phyloP scores from a whole-genome alignment of 306 rosid genomes.

The Corylus heterophylla region DNA sequence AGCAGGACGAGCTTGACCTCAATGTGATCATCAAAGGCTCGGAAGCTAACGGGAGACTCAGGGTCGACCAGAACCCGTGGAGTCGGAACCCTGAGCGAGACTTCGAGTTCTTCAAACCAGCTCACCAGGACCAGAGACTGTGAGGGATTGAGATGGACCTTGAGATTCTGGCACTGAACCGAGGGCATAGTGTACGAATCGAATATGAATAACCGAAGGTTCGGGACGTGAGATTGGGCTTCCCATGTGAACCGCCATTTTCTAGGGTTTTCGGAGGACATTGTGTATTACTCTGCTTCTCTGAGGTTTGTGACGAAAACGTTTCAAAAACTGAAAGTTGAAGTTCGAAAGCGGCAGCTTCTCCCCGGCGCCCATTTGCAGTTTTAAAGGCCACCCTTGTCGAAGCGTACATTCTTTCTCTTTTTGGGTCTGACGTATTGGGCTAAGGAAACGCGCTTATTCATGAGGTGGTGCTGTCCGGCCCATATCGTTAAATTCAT shows the following conservation, averaged over 20 bases:
- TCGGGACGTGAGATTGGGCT: constrained; percentile 76
- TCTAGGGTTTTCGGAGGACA: constrained; percentile 9
- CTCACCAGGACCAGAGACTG: constrained; percentile 45
- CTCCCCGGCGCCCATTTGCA: background rate
- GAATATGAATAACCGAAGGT: constrained; percentile 67
- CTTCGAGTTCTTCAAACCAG: constrained; percentile 38
- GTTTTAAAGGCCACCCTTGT: too few relatives aligned
- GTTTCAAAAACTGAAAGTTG: too few relatives aligned
- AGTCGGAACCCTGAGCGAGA: constrained; percentile 65
- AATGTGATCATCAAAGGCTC: constrained; percentile 63
- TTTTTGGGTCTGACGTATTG: background rate
- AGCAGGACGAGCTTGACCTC: constrained; percentile 78
- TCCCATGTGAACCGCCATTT: constrained; percentile 91
- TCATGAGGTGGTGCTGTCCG: background rate
- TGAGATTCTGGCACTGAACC: constrained; percentile 53
- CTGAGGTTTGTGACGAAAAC: too few relatives aligned
- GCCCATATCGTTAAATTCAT: background rate
- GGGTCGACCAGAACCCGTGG: constrained; percentile 68
- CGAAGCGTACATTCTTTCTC: background rate
- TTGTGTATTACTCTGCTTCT: background rate
- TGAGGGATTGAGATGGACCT: constrained; percentile 40
- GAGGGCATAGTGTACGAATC: constrained; percentile 49
- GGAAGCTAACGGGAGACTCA: constrained; percentile 54
- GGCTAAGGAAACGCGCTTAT: background rate
- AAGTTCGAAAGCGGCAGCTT: too few relatives aligned